Evolutionary conservation across 352 stramenopile species (phyloP).

Genomic region (Phytophthora tentaculata): DNA sequence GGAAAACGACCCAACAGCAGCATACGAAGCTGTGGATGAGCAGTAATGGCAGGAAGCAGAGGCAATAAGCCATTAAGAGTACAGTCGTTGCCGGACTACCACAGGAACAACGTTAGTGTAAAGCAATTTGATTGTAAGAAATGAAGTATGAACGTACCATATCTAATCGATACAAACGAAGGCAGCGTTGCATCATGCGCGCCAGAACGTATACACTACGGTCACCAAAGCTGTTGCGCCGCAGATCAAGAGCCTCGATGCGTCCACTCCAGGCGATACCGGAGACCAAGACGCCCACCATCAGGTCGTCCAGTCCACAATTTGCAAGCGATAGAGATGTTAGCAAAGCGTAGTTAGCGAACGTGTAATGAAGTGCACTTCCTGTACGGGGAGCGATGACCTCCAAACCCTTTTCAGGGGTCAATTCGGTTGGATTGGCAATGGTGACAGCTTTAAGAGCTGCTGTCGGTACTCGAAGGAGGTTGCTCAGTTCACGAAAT

Average conservation of each 20-base stretch:
- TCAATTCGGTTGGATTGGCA: constrained; percentile 41
- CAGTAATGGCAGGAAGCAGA: constrained; percentile 15
- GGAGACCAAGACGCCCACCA: constrained; percentile 46
- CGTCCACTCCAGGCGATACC: constrained; percentile 48
- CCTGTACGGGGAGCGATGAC: constrained; percentile 28
- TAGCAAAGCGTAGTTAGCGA: constrained; percentile 44
- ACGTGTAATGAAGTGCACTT: constrained; percentile 39
- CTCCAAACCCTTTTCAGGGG: constrained; percentile 25
- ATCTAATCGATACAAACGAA: constrained; percentile 40
- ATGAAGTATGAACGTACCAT: constrained; percentile 37
- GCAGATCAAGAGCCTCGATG: constrained; percentile 43
- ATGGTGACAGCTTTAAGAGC: constrained; percentile 31
- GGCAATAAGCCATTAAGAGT: constrained; percentile 35
- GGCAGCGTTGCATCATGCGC: constrained; percentile 44
- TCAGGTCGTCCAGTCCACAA: constrained; percentile 43
- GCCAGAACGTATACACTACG: constrained; percentile 34
- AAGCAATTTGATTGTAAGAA: not conserved
- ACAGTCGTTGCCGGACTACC: constrained; percentile 44
- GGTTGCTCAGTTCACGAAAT: constrained; percentile 38
- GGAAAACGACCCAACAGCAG: constrained; percentile 42
- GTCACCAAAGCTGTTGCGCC: constrained; percentile 43
- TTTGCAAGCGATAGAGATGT: constrained; percentile 41
- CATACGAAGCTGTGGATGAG: constrained; percentile 35
- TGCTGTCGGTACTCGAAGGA: constrained; percentile 34
- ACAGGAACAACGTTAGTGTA: constrained; percentile 5